Base-by-base conservation (phyloP, 768 basidiomycete species). In the Rhodotorula kratochvilovae region DNA sequence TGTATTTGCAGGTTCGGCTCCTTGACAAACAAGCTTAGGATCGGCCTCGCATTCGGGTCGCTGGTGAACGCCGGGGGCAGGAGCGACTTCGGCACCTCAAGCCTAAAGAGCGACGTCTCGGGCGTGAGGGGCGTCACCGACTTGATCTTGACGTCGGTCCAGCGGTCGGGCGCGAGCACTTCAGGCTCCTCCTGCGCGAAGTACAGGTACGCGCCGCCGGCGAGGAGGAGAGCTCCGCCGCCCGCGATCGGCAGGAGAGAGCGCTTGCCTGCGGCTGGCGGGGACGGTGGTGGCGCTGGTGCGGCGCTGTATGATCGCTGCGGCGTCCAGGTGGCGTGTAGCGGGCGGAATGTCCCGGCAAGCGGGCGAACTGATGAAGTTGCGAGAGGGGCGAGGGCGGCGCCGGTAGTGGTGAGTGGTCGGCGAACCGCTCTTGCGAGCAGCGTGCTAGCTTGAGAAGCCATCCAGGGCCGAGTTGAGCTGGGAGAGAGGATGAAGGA, bases 1-100 rank as follows among this genome's bases (percentile, higher is more conserved):
- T 78, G 75, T n/a, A 78, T 78, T 63, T 77, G 76, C 12, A 78
- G 45, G 8, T 67, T 74, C 16, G 77, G 77, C 59, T 78, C 75
- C 48, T 74, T 75, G 39, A 77, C 63, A 45, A 68, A 77, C 29
- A 78, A 19, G 29, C 73, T 73, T 63, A 75, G 67, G 36, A 78
- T 67, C 6, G 75, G 71, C 17, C 53, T 46, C 19, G 67, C 65
- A 2, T 65, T 39, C 8, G 39, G 58, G 21, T 68, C 70, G 23
- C 42, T 36, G 25, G 23, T 43, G 11, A 60, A 25, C 2, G 29
- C 67, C 4, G 59, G 45, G 17, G 76, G 74, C 1, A 75, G 63
- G 16, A 73, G 27, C 25, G 58, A 15, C 16, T 16, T 23, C 1
- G 77, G 76, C 2, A 78, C 61, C 27, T 58, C 60, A 23, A 78